Conservation (phyloP, 768 basidiomycete species). For the Myochromella boudieri region DNA sequence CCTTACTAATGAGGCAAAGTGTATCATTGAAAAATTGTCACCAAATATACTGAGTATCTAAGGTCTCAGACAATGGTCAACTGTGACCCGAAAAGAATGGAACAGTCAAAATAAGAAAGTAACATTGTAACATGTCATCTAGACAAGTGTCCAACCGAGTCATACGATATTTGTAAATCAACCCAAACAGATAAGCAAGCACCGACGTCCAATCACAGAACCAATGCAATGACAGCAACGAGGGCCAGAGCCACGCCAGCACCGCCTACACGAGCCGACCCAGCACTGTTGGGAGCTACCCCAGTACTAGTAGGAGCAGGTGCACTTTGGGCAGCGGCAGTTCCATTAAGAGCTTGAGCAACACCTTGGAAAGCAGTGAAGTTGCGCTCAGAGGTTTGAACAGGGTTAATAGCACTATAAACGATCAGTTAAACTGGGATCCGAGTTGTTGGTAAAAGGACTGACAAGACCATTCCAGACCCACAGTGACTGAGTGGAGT, state of each 20-base stretch:
- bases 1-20: background rate
- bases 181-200: background rate
- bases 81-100: conserved; percentile 16
- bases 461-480: conserved; percentile 56
- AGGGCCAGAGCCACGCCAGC: conserved; percentile 28
- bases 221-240: conserved; percentile 28
- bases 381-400: conserved; percentile 46
- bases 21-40: too few species aligned
- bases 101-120: conserved; percentile 16
- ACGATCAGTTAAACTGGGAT: background rate
- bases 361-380: conserved; percentile 58
- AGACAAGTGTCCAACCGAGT: conserved; percentile 25
- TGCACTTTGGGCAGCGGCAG: conserved; percentile 35
- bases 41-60: conserved; percentile 19
- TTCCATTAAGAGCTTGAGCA: conserved; percentile 55
- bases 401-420: conserved; percentile 54
- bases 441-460: conserved; percentile 1
- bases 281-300: conserved; percentile 26
- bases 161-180: conserved; percentile 17
- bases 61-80: conserved; percentile 16
- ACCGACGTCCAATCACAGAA: conserved; percentile 30
- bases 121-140: conserved; percentile 19
- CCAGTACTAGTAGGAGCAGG: conserved; percentile 19
- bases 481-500: conserved; percentile 43
- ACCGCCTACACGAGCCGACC: conserved; percentile 31